Percentiles rank a stretch among this genome's conserved stretches.
Conservation (phyloP, 345 rosid genomes). For the Cochlearia excelsa region DNA sequence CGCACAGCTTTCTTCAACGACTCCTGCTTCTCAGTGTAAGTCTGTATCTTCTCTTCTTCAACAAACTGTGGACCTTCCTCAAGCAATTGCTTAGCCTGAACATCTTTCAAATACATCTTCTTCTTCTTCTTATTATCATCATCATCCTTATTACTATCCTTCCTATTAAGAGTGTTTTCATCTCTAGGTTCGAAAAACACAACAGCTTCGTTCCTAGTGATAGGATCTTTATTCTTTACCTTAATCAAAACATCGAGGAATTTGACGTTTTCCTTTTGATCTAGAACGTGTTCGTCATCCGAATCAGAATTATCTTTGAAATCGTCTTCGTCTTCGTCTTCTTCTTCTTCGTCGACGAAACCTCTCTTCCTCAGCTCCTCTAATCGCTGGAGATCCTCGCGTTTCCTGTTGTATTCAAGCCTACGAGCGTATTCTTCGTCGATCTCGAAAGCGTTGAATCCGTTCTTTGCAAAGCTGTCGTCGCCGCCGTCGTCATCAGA, state of each 20-base stretch:
- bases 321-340: background rate
- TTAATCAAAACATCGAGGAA: slow-evolving; percentile 49
- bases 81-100: slow-evolving; percentile 51
- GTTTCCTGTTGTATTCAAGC: slow-evolving; percentile 58
- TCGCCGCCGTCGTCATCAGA: slow-evolving; percentile 41
- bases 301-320: slow-evolving; percentile 34
- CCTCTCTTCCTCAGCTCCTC: slow-evolving; percentile 54
- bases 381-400: slow-evolving; percentile 59
- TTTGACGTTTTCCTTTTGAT: slow-evolving; percentile 33
- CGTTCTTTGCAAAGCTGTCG: slow-evolving; percentile 17
- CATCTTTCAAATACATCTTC: slow-evolving; percentile 64
- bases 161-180: background rate
- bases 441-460: slow-evolving; percentile 48
- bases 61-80: slow-evolving; percentile 65
- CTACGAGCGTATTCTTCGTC: slow-evolving; percentile 50
- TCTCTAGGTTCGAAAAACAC: slow-evolving; percentile 41
- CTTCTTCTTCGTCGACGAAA: slow-evolving; percentile 25
- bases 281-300: slow-evolving; percentile 26
- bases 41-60: slow-evolving; percentile 40
- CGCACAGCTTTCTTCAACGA: slow-evolving; percentile 52
- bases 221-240: slow-evolving; percentile 52
- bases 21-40: slow-evolving; percentile 57
- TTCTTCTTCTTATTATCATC: slow-evolving; percentile 30
- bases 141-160: slow-evolving; percentile 12
- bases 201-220: slow-evolving; percentile 41